These are phyloP conservation scores for Mycena citricolor DNA, from an alignment of 1,284 basidiomycete species.

Conservation along the genomic window DNA sequence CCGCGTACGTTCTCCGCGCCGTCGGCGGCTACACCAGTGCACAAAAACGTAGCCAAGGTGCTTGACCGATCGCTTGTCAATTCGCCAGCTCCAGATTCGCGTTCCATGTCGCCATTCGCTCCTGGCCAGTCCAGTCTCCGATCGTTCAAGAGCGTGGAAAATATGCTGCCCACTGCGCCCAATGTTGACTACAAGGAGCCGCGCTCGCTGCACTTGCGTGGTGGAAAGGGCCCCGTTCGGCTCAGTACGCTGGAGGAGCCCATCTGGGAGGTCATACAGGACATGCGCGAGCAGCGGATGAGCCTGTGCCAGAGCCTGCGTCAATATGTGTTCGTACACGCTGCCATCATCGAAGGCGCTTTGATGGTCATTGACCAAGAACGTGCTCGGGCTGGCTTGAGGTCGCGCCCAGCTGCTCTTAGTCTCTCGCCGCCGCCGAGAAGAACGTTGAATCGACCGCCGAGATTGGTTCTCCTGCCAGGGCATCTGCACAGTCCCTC, in stretches of 20 bases:
- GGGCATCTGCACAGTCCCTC: conserved; percentile 26
- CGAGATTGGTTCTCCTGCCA: conserved; percentile 10
- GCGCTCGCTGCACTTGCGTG: conserved; percentile 47
- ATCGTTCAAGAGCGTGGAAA: conserved; percentile 6
- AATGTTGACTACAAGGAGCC: conserved; percentile 58
- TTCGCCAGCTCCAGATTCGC: conserved; percentile 11
- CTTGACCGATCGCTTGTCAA: conserved; percentile 9
- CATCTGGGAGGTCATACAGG: conserved; percentile 75
- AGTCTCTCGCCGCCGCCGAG: conserved; percentile 2
- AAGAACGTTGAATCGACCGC: conserved; percentile 1
- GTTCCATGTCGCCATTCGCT: conserved; percentile 18
- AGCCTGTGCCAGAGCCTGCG: conserved; percentile 85
- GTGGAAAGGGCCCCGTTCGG: conserved; percentile 51
- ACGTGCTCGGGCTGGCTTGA: conserved; percentile 36
- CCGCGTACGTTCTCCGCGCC: conserved; percentile 18
- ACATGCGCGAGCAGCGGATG: conserved; percentile 92
- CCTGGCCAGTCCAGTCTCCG: conserved; percentile 1
- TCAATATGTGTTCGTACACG: conserved; percentile 89
- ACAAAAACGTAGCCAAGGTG: background rate
- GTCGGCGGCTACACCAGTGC: background rate
- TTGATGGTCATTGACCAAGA: conserved; percentile 79
- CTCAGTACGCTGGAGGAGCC: conserved; percentile 70
- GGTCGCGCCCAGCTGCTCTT: conserved; percentile 12
- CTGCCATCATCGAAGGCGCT: conserved; percentile 80
- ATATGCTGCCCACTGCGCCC: background rate